Percentiles rank a stretch among this genome's conserved stretches.
phyloP scores from a whole-genome alignment of 73 alveolate species.

The Durusdinium trenchii region DNA sequence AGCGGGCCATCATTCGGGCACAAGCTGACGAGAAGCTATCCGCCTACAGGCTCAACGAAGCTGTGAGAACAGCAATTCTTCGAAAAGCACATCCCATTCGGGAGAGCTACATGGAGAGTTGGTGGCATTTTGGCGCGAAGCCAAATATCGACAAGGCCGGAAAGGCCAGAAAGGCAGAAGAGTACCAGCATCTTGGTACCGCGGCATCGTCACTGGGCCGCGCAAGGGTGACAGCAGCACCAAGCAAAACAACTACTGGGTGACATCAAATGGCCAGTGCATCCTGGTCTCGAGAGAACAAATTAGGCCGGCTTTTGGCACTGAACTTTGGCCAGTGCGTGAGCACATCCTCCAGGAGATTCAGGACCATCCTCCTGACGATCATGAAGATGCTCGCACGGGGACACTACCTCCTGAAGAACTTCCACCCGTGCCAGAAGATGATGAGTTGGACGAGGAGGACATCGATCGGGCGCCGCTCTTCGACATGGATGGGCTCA shows the following conservation, averaged over 20 bases:
- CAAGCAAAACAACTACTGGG: conserved; percentile 56
- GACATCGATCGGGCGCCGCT: too few species aligned
- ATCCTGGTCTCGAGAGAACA: conserved; percentile 49
- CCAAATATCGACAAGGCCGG: too few species aligned
- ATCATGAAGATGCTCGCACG: not conserved
- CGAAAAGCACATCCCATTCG: conserved; percentile 1
- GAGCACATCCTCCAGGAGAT: not conserved
- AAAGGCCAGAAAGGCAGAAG: not conserved
- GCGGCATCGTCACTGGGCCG: conserved; percentile 23
- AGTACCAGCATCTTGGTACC: not conserved
- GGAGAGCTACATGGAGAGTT: not conserved
- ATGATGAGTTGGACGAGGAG: too few species aligned
- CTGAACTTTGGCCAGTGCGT: conserved; percentile 11
- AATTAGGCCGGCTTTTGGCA: conserved; percentile 27
- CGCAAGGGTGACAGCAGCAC: conserved; percentile 9
- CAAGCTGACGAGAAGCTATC: not conserved
- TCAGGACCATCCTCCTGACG: not conserved
- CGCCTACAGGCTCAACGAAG: not conserved
- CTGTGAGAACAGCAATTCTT: not conserved
- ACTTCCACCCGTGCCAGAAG: not conserved
- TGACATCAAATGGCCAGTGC: conserved; percentile 20
- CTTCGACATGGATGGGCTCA: not conserved
- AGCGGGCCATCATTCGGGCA: not conserved
- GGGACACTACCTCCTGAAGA: too few species aligned
- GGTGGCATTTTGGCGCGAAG: conserved; percentile 39